A percentile compares a stretch with the other conserved stretches of the same genome.
Evolutionary conservation across 2,329 filamentous ascomycete species (phyloP).

Genomic region (Cryphonectria parasitica): DNA sequence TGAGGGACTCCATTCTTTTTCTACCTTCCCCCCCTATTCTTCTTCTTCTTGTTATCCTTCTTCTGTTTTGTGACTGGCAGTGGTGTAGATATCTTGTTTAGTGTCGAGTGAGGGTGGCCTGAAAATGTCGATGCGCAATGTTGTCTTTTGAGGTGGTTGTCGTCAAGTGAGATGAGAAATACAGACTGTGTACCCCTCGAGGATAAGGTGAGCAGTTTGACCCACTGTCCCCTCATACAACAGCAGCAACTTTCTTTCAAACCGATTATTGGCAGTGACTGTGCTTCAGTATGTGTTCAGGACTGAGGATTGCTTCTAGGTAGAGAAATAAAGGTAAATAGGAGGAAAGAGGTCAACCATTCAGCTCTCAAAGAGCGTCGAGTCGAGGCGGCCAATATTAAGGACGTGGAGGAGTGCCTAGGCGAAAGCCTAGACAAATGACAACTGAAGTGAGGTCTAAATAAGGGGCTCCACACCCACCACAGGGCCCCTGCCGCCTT

Average conservation of each 20-base stretch:
- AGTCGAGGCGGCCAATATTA: not conserved
- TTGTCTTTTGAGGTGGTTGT: not conserved
- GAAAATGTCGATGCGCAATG: not conserved
- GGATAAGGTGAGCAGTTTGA: not conserved
- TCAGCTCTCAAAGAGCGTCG: not conserved
- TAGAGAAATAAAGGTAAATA: not conserved
- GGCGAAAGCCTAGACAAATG: not conserved
- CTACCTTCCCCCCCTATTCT: too few species aligned
- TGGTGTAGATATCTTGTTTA: not conserved
- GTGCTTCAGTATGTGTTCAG: not conserved
- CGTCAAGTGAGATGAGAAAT: not conserved
- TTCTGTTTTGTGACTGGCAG: too few species aligned
- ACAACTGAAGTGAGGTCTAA: not conserved
- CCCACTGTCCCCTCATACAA: not conserved
- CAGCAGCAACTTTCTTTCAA: not conserved
- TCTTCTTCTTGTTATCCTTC: not conserved
- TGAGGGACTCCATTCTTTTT: not conserved
- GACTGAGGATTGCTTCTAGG: not conserved
- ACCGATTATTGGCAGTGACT: not conserved
- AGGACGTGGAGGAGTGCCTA: not conserved
- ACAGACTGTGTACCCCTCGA: not conserved
- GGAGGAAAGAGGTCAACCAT: not conserved
- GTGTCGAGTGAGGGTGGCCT: not conserved
- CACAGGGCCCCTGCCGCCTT: too few species aligned
- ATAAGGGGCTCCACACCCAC: not conserved